phyloP scores from a whole-genome alignment of 139 green algal species.

The Nannochloris sp. region DNA sequence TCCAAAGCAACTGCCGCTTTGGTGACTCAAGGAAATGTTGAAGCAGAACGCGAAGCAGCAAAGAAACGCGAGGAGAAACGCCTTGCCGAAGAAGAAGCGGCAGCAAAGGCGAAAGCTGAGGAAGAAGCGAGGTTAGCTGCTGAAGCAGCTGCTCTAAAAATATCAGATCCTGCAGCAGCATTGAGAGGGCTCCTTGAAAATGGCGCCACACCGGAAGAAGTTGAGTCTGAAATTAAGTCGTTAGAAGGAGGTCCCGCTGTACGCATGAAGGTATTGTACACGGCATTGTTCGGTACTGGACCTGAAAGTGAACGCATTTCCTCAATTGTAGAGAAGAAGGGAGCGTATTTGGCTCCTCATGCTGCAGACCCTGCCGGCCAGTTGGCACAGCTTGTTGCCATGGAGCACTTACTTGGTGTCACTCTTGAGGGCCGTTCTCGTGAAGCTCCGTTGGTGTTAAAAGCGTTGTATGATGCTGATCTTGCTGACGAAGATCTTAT shows the following conservation, averaged over 20 bases:
- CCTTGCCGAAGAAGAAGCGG: constrained; percentile 7
- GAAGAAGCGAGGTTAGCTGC: constrained; percentile 28
- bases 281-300: constrained; percentile 33
- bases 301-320: constrained; percentile 3
- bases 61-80: constrained; percentile 36
- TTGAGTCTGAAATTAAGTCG: constrained; percentile 22
- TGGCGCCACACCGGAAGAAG: background rate
- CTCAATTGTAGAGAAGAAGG: background rate
- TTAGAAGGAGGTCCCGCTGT: constrained; percentile 34
- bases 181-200: constrained; percentile 38
- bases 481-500: constrained; percentile 83
- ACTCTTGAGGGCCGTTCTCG: constrained; percentile 22
- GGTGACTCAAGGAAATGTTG: constrained; percentile 81
- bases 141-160: constrained; percentile 15
- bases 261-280: constrained; percentile 36
- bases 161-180: constrained; percentile 22
- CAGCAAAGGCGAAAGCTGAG: background rate
- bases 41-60: constrained; percentile 60
- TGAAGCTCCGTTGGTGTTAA: constrained; percentile 72
- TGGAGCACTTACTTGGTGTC: constrained; percentile 58
- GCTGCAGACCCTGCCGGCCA: constrained; percentile 42
- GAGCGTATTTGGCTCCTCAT: background rate
- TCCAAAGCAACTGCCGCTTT: constrained; percentile 72
- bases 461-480: constrained; percentile 86
- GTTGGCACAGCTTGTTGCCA: constrained; percentile 69